Evolutionary conservation across 2,329 filamentous ascomycete species (phyloP), one percentile per base, ranked within the genome.

Genomic region (Cladosporium sp.): DNA sequence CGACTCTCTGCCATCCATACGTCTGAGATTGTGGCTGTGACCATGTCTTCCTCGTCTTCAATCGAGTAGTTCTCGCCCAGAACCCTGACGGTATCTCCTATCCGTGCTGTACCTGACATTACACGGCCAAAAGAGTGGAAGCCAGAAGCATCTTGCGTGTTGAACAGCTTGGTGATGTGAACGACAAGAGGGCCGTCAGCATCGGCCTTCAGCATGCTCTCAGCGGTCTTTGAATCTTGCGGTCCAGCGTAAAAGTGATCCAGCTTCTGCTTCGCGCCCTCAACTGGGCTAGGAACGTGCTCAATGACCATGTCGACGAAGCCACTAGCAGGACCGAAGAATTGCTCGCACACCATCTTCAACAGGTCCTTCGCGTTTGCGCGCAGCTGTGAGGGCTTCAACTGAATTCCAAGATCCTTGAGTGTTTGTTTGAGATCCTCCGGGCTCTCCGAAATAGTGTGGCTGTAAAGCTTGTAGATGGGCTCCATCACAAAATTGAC

Each of bases 11-110:
- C 87, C 59, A 98, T 92, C 76, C 88, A 95, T 10, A 93, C 91
- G 59, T 90, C 84, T 2, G 83, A 81, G 56, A 98, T 86, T 0
- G 86, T 92, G 28, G 89, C 89, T 64, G 84, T 78, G 0, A 86
- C 87, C 89, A 97, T 97, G 65, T 98, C 93, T 76, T 98, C 93
- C 66, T 97, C 91, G 59, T 98, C 93, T 60, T 98, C 93, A 11
- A 95, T 81, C 4, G 91, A 96, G 71, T 97, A 98, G 5, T 88
- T 88, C 68, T 98, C 93, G 45, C 93, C 93, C 1, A 98, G 82
- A 10, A 98, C 91, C 38, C 93, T 85, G 13, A 98, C 89, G 60
- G 89, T 83, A 64, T 86, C 80, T 14, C 88, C 87, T 16, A 90
- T 86, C 32, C 83, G 84, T 19, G 87, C 93, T 31, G 89, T 93